Evolutionary conservation across 345 rosid genomes (phyloP).

Genomic region (Arabidopsis arenosa): DNA sequence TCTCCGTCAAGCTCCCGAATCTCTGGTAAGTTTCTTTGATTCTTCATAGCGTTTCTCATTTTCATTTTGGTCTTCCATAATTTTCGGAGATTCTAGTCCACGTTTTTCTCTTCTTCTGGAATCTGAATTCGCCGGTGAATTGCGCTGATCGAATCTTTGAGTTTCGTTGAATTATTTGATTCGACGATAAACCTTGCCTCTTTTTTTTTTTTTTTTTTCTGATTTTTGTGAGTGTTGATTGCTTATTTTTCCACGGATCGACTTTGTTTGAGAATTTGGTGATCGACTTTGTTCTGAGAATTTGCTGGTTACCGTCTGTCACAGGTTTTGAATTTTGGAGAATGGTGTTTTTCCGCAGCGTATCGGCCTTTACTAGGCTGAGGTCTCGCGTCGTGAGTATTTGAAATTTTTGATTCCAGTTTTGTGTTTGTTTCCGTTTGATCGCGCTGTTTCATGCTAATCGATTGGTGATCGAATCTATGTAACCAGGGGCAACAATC

Average conservation of each 20-base stretch:
- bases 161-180: background rate
- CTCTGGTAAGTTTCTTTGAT: conserved; percentile 34
- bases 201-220: background rate
- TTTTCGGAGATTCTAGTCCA: conserved; percentile 25
- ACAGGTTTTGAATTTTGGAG: conserved; percentile 41
- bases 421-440: conserved; percentile 1
- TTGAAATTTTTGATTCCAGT: background rate
- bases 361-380: conserved; percentile 65
- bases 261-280: conserved; percentile 15
- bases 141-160: conserved; percentile 23
- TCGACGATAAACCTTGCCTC: background rate
- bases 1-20: conserved; percentile 38
- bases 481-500: conserved; percentile 64
- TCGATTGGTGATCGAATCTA: conserved; percentile 29
- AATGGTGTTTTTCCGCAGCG: conserved; percentile 74
- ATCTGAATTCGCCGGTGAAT: conserved; percentile 24
- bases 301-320: conserved; percentile 29
- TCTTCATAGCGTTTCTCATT: conserved; percentile 20
- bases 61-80: background rate
- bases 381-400: conserved; percentile 71
- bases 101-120: background rate
- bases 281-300: background rate
- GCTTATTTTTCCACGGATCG: conserved; percentile 28
- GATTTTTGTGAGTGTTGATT: conserved; percentile 11
- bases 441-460: conserved; percentile 1